Conservation (phyloP, 2,329 filamentous ascomycete species). For the Colletotrichum costaricense region DNA sequence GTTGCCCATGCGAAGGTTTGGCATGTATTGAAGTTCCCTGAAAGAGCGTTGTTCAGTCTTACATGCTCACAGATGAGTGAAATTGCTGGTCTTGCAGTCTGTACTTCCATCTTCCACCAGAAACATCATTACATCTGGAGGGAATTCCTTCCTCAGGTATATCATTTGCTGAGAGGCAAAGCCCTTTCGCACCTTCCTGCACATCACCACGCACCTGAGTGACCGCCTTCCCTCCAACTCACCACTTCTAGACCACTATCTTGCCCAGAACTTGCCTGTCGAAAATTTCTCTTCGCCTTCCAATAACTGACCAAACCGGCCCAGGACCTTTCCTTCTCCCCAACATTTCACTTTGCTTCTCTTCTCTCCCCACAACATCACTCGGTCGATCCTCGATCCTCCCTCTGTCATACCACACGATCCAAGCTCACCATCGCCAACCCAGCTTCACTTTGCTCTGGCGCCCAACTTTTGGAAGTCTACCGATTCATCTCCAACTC, state of each 20-base stretch:
- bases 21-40: no score
- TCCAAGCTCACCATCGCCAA: constrained; percentile 2
- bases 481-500: background rate
- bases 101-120: background rate
- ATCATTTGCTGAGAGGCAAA: background rate
- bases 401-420: background rate
- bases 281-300: background rate
- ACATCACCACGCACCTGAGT: background rate
- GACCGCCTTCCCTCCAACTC: background rate
- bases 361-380: no score
- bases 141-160: background rate
- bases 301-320: background rate
- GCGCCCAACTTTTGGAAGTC: constrained; percentile 28
- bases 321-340: background rate
- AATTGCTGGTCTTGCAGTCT: background rate
- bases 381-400: background rate
- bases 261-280: background rate
- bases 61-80: background rate
- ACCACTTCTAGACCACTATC: background rate
- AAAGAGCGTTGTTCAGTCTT: no score
- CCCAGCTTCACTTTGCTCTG: constrained; percentile 13
- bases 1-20: no score
- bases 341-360: background rate
- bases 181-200: background rate
- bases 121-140: background rate